Evolutionary conservation across 805 yeast genomes (phyloP), one percentile per base, ranked within the genome.

Genomic region (Saccharomycopsis sp.): DNA sequence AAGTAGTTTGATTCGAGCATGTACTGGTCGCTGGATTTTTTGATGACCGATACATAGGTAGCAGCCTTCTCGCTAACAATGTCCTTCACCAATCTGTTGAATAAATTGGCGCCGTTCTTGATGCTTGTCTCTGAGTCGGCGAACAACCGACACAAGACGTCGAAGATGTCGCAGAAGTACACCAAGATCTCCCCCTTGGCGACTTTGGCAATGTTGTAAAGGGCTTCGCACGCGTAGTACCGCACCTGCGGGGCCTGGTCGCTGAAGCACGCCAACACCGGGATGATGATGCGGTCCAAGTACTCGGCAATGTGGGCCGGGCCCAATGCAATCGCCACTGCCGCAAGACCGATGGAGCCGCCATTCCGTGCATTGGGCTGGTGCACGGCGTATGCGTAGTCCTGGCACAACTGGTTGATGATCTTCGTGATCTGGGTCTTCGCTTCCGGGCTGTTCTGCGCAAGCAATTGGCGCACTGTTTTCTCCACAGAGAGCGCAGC

Each of bases 161-260:
- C 97, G 57, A 92, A 92, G 2, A 87, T 80, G 61, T 92, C 97
- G 60, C 89, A 92, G 67, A 92, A 92, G 57, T 85, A 88, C 9
- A 82, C 65, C 46, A 92, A 64, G 17, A 92, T 84, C 60, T 92
- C 97, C 21, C 97, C 97, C 51, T 94, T 77, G 3, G 97, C 95
- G 16, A 92, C 94, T 55, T 92, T 92, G 35, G 97, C 95, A 34
- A 92, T 88, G 60, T 92, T 92, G 61, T 92, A 92, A 46, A 92
- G 67, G 36, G 94, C 81, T 55, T 92, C 98, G 63, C 97, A 92
- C 0, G 98, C 96, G 58, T 87, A 92, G 54, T 92, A 92, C 41
- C 98, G 69, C 6, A 92, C 98, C 50, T 94, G 75, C n/a, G 95
- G 89, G 58, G 92, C 96, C 46, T 92, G 95, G 55, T 92, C 98